Percentiles rank a stretch among this genome's conserved stretches.
Evolutionary conservation across 2,329 filamentous ascomycete species (phyloP).

Genomic region (Aspergillus sp.): DNA sequence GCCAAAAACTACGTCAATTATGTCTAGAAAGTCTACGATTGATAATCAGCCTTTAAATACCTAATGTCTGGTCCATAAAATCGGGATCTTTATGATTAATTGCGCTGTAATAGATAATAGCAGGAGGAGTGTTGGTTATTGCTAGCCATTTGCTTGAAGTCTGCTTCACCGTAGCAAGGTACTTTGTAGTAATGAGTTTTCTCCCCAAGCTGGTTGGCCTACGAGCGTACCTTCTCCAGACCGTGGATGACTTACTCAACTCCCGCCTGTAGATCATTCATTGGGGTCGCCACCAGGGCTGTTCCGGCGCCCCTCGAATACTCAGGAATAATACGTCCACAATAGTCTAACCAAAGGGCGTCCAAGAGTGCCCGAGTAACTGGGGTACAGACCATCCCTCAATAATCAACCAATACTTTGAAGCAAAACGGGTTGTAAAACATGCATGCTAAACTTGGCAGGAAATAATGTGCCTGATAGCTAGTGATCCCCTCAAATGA

Average conservation of each 20-base stretch:
- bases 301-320: too few species aligned
- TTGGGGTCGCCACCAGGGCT: not conserved
- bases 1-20: not conserved
- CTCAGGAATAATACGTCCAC: too few species aligned
- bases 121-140: too few species aligned
- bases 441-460: not conserved
- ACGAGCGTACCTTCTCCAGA: too few species aligned
- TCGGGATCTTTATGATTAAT: not conserved
- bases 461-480: not conserved
- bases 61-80: not conserved
- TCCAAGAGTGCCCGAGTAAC: not conserved
- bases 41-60: constrained; percentile 14
- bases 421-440: not conserved
- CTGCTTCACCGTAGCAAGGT: not conserved
- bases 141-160: not conserved
- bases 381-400: too few species aligned
- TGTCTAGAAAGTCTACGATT: constrained; percentile 14
- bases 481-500: not conserved
- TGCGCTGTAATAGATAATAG: not conserved
- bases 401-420: not conserved
- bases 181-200: not conserved
- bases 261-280: not conserved
- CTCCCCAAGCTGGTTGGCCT: not conserved
- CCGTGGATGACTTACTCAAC: not conserved
- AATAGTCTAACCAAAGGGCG: not conserved